Conservation (phyloP, 1,284 basidiomycete genomes). For the Inonotus hispidus region DNA sequence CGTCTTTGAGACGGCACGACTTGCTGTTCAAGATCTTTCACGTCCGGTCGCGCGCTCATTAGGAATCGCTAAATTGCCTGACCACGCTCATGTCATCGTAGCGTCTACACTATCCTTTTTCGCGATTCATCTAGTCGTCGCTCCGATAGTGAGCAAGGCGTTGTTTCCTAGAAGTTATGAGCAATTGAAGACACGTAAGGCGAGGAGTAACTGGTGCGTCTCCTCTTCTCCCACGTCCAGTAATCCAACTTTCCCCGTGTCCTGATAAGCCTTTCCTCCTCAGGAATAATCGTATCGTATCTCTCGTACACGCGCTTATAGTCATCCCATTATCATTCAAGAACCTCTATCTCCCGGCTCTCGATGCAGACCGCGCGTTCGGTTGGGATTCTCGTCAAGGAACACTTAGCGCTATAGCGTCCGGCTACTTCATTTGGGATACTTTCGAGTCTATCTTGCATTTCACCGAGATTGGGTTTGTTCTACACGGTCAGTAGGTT, state of each 20-base stretch:
- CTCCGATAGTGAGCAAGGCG: slow-evolving; percentile 40
- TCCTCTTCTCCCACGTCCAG: background rate
- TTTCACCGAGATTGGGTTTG: slow-evolving; percentile 54
- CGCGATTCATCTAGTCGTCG: slow-evolving; percentile 43
- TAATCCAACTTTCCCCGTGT: background rate
- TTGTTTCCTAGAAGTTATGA: slow-evolving; percentile 41
- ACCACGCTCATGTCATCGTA: slow-evolving; percentile 65
- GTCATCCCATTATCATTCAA: slow-evolving; percentile 45
- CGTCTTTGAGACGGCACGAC: background rate
- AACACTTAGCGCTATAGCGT: slow-evolving; percentile 45
- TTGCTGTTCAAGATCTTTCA: slow-evolving; percentile 4
- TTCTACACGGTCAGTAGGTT: slow-evolving; percentile 57
- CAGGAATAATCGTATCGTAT: slow-evolving; percentile 47
- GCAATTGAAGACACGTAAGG: slow-evolving; percentile 34
- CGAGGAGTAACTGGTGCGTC: slow-evolving; percentile 50
- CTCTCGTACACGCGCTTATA: slow-evolving; percentile 47
- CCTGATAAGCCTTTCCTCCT: background rate
- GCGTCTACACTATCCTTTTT: slow-evolving; percentile 47
- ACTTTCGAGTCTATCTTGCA: slow-evolving; percentile 49
- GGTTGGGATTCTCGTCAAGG: slow-evolving; percentile 52
- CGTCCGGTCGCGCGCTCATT: slow-evolving; percentile 19
- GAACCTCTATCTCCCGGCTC: slow-evolving; percentile 35
- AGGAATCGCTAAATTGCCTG: slow-evolving; percentile 39
- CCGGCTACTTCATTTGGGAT: slow-evolving; percentile 67
- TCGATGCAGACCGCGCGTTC: slow-evolving; percentile 44